Base-by-base conservation (phyloP, 371 early-diverging fungal genomes). In the Syncephalastrum monosporum region DNA sequence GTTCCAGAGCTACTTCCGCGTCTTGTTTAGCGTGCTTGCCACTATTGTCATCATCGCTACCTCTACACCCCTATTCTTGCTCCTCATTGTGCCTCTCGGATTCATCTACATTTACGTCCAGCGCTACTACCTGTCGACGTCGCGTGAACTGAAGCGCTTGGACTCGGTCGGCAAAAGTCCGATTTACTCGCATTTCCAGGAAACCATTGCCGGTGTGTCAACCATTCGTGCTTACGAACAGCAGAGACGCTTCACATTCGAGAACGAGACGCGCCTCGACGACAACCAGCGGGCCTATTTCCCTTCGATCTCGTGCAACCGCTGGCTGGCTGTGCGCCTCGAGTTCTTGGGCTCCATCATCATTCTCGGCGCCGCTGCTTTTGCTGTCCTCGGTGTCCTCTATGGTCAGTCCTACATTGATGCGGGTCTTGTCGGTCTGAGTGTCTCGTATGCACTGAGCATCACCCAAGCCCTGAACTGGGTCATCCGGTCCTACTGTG, bases 321-420 rank as follows among this genome's bases (percentile, higher is more conserved):
- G 97, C 42, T 98, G 98, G 93, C 68, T 96, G 15, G 94, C 95
- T 29, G 84, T 96, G 13, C 89, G 97, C 29, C 81, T 97, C 21
- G 93, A 97, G 69, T 78, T 90, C 41, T 47, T 85, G 57, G 84
- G 85, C 15, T 81, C 83, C 7, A 64, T 79, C 49, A 86, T 91
- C 45, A 80, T 89, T 55, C 81, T 90, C 27, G 74, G 78, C 23
- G 84, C 87, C 8, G 75, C 91, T 0, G 59, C 83, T 2, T 75
- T 91, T 33, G 82, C 86, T 43, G 89, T 91, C 3, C 53, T 86
- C 6, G 76, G 75, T 12, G 60, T 89, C 33, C 17, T 69, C 14
- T 73, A 71, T 55, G 70, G 72, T 29, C 67, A 42, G 4, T 69
- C 75, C 3, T 59, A 53, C 8, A 73, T 87, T 51, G 88, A 86